A percentile compares a stretch with the other conserved stretches of the same genome.
These are phyloP conservation scores for Apiospora sp. DNA, from an alignment of 2,329 filamentous ascomycete genomes.

Conservation along the genomic window DNA sequence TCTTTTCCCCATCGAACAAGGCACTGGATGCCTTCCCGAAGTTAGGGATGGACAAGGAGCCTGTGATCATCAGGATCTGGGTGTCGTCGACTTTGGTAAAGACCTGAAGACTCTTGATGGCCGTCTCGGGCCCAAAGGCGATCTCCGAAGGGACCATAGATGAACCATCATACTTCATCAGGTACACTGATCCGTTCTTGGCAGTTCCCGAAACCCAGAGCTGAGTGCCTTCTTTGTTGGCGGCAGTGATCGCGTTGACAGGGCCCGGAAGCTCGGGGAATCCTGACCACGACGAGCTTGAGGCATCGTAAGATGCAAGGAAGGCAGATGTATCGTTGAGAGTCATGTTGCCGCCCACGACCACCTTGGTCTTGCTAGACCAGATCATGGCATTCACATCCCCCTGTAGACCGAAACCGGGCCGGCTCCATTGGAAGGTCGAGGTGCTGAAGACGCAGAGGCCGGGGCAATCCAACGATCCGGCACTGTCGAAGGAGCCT, in stretches of 20 bases:
- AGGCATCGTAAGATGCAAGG: conserved; percentile 77
- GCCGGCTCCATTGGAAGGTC: conserved; percentile 79
- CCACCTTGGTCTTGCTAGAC: conserved; percentile 73
- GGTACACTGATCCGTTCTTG: conserved; percentile 71
- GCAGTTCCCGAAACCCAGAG: conserved; percentile 84
- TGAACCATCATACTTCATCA: conserved; percentile 83
- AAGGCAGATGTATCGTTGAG: conserved; percentile 70
- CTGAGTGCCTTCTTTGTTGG: conserved; percentile 73
- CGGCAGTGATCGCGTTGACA: conserved; percentile 77
- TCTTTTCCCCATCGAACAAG: conserved; percentile 82
- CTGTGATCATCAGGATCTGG: conserved; percentile 84
- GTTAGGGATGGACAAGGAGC: conserved; percentile 75
- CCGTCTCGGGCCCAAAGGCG: conserved; percentile 69
- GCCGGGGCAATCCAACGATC: conserved; percentile 80
- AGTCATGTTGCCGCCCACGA: conserved; percentile 80
- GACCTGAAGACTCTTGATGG: conserved; percentile 82
- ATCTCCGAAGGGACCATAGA: conserved; percentile 73
- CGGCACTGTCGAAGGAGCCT: conserved; percentile 83
- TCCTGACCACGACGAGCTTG: conserved; percentile 69
- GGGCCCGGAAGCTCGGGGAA: conserved; percentile 80
- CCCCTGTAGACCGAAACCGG: conserved; percentile 76
- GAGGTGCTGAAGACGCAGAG: conserved; percentile 82
- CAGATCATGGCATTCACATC: conserved; percentile 77
- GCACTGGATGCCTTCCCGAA: conserved; percentile 87
- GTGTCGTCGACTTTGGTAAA: conserved; percentile 70